Evolutionary conservation across 78 protist species (phyloP).

Genomic region (Neovahlkampfia damariscottae): DNA sequence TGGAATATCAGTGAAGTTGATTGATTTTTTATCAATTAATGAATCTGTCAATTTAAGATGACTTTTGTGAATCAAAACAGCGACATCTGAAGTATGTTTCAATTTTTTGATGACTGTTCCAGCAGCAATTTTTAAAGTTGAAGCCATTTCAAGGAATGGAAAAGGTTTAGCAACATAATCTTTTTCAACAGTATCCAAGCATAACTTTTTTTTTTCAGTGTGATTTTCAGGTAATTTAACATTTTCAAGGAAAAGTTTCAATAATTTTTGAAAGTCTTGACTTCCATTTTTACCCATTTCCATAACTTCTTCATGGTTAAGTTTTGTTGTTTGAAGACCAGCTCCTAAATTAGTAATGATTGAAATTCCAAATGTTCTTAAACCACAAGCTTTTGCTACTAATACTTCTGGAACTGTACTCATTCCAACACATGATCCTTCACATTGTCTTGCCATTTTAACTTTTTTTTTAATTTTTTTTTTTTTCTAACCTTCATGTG

Average conservation of each 20-base stretch:
- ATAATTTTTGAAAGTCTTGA: background rate
- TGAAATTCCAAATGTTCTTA: slow-evolving; percentile 31
- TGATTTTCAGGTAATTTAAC: background rate
- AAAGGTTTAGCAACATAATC: background rate
- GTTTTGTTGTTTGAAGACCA: background rate
- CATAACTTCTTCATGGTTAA: slow-evolving; percentile 28
- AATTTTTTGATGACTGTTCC: background rate
- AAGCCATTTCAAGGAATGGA: background rate
- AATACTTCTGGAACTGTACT: slow-evolving; percentile 35
- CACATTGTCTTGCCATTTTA: too few relatives aligned
- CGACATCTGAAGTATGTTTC: too few relatives aligned
- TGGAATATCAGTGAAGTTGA: background rate
- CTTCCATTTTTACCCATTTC: slow-evolving; percentile 13
- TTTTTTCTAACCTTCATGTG: slow-evolving; percentile 8
- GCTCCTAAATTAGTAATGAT: slow-evolving; percentile 37
- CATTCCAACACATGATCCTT: slow-evolving; percentile 35
- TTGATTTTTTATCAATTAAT: background rate
- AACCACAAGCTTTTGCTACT: slow-evolving; percentile 31
- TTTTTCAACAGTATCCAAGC: background rate
- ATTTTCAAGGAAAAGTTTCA: background rate
- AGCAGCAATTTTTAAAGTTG: background rate
- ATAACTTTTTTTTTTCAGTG: background rate
- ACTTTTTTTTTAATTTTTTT: too few relatives aligned
- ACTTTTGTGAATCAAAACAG: background rate
- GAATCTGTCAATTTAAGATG: background rate